phyloP scores from a whole-genome alignment of 2,329 filamentous ascomycete species.

The Alternaria postmessia region DNA sequence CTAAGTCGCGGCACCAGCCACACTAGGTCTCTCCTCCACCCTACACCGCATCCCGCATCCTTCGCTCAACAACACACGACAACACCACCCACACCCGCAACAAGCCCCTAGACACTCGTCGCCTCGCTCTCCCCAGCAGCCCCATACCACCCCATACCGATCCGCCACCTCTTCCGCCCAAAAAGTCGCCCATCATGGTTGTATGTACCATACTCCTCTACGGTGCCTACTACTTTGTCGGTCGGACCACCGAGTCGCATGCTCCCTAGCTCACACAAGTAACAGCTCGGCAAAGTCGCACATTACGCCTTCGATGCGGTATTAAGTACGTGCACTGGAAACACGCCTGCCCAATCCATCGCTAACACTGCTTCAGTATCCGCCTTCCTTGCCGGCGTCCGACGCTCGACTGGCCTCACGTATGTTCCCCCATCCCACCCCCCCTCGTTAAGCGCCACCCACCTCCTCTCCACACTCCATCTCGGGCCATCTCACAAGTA shows the following conservation, averaged over 20 bases:
- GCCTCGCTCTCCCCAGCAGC: constrained; percentile 13
- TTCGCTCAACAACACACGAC: constrained; percentile 14
- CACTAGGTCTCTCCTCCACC: constrained; percentile 22
- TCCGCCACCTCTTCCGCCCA: constrained; percentile 8
- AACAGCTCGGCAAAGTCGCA: constrained; percentile 88
- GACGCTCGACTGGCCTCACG: constrained; percentile 97
- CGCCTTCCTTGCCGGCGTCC: constrained; percentile 94
- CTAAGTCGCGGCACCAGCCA: constrained; percentile 36
- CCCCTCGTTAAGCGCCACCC: neutral
- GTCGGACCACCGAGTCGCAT: constrained; percentile 28
- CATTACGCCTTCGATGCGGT: constrained; percentile 98
- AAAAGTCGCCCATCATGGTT: constrained; percentile 42
- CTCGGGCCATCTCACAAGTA: constrained; percentile 1
- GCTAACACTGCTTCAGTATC: constrained; percentile 70
- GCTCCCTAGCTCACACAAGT: constrained; percentile 64
- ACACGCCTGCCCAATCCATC: constrained; percentile 2
- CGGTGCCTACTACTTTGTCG: constrained; percentile 9
- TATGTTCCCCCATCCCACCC: constrained; percentile 61
- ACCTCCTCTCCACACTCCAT: neutral
- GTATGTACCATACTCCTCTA: constrained; percentile 41
- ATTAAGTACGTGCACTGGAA: constrained; percentile 69
- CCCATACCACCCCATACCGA: constrained; percentile 4
- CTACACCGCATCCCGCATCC: constrained; percentile 33
- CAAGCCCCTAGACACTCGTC: constrained; percentile 4
- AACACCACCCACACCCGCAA: constrained; percentile 15